A percentile compares a stretch with the other conserved stretches of the same genome.
Evolutionary conservation across 225 moss, liverwort and hornwort species (phyloP).

Genomic region (Pleurozium schreberi): DNA sequence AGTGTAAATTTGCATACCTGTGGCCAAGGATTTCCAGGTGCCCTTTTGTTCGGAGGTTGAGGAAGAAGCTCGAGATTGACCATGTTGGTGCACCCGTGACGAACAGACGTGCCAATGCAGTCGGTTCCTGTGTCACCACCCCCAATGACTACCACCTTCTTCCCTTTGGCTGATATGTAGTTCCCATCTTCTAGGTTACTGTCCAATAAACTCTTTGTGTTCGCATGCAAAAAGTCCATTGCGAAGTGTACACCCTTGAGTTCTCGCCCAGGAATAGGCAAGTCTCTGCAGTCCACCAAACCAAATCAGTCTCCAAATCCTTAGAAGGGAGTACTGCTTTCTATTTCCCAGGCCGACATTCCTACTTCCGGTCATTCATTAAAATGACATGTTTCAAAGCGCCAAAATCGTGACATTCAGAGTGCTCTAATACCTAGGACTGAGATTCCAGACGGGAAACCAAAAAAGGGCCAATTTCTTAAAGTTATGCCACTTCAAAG

Average conservation of each 20-base stretch:
- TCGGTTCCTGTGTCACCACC: slow-evolving; percentile 90
- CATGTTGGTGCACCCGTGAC: slow-evolving; percentile 60
- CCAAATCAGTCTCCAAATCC: neutral
- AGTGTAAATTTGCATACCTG: slow-evolving; percentile 18
- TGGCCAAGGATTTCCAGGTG: slow-evolving; percentile 75
- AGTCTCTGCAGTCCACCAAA: slow-evolving; percentile 39
- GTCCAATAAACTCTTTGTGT: slow-evolving; percentile 75
- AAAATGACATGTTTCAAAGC: neutral
- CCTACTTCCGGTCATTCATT: neutral
- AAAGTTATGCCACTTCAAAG: neutral
- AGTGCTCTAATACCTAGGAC: neutral
- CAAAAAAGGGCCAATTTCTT: neutral
- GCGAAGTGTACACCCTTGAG: slow-evolving; percentile 63
- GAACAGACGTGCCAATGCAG: slow-evolving; percentile 72
- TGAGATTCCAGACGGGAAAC: neutral
- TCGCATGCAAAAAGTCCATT: slow-evolving; percentile 67
- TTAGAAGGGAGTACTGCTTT: neutral
- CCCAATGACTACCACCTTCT: slow-evolving; percentile 78
- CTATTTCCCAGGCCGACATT: neutral
- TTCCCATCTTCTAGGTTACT: slow-evolving; percentile 58
- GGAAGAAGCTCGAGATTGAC: slow-evolving; percentile 75
- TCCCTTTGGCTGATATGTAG: slow-evolving; percentile 70
- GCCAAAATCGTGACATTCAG: neutral
- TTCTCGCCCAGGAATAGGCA: slow-evolving; percentile 66
- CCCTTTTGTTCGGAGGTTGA: slow-evolving; percentile 51